Base-by-base conservation (phyloP, 2,329 filamentous ascomycete species). In the Acrodontium crateriforme region DNA sequence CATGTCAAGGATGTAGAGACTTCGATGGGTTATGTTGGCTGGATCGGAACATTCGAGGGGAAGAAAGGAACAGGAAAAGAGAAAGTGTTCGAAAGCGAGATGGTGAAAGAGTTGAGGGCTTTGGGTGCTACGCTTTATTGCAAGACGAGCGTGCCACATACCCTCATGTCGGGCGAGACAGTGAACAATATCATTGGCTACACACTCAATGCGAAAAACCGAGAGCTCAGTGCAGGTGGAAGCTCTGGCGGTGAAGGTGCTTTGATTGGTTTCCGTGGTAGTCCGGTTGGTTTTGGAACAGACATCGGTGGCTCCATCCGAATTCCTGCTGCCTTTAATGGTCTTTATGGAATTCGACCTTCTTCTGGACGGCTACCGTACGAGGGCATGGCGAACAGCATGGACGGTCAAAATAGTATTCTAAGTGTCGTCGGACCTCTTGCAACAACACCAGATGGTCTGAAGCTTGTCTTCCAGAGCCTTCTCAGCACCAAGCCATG, bases 401-500 rank as follows among this genome's bases (percentile, higher is more conserved):
- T 71, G 60, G 68, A 69, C 28, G 76, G 76, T 0, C 73, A 81
- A 40, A 72, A 69, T 38, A 65, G 62, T 0, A 60, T 78, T 17
- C 55, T 70, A 2, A 76, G 69, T 0, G 69, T 76, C 1, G 63
- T 76, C 9, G 77, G 75, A 0, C 72, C 74, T 1, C 47, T 83
- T 9, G 67, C 67, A 1, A 67, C 65, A 1, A 71, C 66, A 1
- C 52, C 66, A 2, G 57, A 60, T 1, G 65, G 63, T 0, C 42
- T 79, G 9, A 62, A 62, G 20, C 50, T 80, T 3, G 43, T 73
- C 2, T 59, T 71, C 2, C 63, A 70, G 40, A 54, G 65, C 0
- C 45, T 80, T 2, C 53, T 83, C 2, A 57, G 55, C 9, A 63
- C 63, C 17, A 42, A 69, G 29, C 77, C 77, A 0, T 82, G 77